Evolutionary conservation across 768 basidiomycete species (phyloP).

Genomic region (Rhodotorula sphaerocarpa): DNA sequence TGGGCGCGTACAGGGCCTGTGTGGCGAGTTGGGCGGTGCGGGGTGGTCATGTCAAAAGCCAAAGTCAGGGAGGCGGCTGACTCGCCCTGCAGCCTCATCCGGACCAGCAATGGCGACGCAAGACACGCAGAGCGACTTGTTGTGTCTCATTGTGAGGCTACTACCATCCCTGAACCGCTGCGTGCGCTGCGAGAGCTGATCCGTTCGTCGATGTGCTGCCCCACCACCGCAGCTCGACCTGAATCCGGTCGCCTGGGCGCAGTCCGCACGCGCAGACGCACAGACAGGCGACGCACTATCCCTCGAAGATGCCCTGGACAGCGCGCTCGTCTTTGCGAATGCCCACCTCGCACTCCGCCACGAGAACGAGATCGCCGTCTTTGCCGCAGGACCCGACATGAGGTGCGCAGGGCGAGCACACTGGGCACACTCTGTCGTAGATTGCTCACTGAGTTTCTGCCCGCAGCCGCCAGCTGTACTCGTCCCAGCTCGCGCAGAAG

Average conservation of each 20-base stretch:
- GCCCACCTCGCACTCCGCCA: constrained; percentile 81
- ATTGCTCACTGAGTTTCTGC: constrained; percentile 62
- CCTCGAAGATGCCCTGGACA: constrained; percentile 66
- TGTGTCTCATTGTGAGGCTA: constrained; percentile 26
- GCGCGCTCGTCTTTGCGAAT: constrained; percentile 83
- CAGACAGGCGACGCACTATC: constrained; percentile 49
- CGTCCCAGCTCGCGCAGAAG: constrained; percentile 18
- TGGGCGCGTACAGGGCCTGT: neutral
- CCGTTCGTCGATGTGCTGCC: neutral
- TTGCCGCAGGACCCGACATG: constrained; percentile 74
- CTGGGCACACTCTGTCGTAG: constrained; percentile 40
- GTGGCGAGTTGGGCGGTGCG: no score
- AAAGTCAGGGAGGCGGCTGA: no score
- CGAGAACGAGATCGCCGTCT: constrained; percentile 87
- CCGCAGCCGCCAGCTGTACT: constrained; percentile 28
- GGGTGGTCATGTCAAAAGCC: no score
- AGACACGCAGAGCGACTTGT: constrained; percentile 8
- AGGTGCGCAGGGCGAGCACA: constrained; percentile 60
- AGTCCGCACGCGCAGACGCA: neutral
- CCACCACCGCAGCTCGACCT: constrained; percentile 40
- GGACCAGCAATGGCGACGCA: neutral
- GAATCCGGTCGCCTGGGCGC: constrained; percentile 37
- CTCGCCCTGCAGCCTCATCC: neutral
- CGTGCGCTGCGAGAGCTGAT: neutral
- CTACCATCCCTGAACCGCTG: neutral